Evolutionary conservation across 2,329 filamentous ascomycete species (phyloP), one percentile per base, ranked within the genome.

Genomic region (Nemania diffusa): DNA sequence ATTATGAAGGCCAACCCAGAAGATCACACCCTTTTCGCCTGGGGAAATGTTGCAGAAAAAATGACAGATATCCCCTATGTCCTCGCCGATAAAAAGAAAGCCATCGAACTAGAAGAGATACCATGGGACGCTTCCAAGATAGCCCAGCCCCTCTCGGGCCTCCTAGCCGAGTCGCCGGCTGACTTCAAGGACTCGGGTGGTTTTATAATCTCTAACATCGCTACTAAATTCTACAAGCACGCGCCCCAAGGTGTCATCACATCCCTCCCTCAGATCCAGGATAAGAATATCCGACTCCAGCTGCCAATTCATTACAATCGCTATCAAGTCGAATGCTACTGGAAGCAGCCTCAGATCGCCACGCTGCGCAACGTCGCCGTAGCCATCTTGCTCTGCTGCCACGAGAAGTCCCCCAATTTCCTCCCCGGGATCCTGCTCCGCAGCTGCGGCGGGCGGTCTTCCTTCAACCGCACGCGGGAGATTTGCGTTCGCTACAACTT

Each of bases 21-120:
- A 15, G 74, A 76, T 27, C 71, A 72, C 58, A 73, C 70, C 3
- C 50, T 75, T 5, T 75, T 75, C 17, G 71, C 73, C 0, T 75
- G 74, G 74, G 62, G 62, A 3, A 11, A 42, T 13, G 13, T 64
- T 6, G 61, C 51, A n/a, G 53, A 57, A 37, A 52, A 53, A 4
- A 22, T 56, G n/a, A 26, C 32, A 26, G 61, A 64, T 37, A 32
- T 64, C 9, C 46, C 53, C 9, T 57, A 64, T 9, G 2, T 57
- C 42, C 34, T 64, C 40, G 15, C 17, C 24, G 46, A 58, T 6
- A 34, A 52, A 26, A n/a, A 13, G 17, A 37, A 63, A 26, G 32
- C 61, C 5, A 17, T 32, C 3, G 32, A 52, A 58, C 4, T 64
- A 13, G 55, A 56, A 6, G 51, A 64, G 8, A 58, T 64, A 57